Percentiles rank a stretch among this genome's conserved stretches.
Evolutionary conservation across 148 eudicot species (phyloP).

Genomic region (Heliamphora exappendiculata): DNA sequence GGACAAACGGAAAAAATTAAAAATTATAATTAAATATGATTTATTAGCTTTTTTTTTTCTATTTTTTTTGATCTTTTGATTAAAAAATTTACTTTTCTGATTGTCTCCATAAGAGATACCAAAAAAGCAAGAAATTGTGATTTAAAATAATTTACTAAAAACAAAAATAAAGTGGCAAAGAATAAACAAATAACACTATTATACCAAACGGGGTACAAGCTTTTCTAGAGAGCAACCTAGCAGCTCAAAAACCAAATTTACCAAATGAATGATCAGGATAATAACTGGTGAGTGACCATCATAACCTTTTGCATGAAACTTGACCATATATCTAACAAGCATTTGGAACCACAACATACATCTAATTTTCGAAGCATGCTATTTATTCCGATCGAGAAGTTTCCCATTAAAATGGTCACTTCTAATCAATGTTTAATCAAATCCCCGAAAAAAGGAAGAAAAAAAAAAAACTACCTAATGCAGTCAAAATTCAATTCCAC

Average conservation of each 20-base stretch:
- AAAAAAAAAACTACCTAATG: conserved; percentile 29
- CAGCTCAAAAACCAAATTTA: neutral
- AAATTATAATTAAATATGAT: no score
- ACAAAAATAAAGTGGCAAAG: neutral
- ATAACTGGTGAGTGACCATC: neutral
- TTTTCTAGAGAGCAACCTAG: neutral
- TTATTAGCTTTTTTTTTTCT: no score
- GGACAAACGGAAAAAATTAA: no score
- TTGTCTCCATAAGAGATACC: no score
- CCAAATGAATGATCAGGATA: neutral
- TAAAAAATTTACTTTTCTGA: no score
- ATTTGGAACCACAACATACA: neutral
- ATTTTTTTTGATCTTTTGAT: no score
- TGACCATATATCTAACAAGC: neutral
- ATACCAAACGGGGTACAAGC: neutral
- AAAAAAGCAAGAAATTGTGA: no score
- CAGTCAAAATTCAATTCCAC: conserved; percentile 72
- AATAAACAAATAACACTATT: neutral
- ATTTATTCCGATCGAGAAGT: conserved; percentile 35
- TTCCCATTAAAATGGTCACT: conserved; percentile 22
- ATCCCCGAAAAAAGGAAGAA: conserved; percentile 10
- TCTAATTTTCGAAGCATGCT: neutral
- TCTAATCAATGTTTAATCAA: conserved; percentile 32
- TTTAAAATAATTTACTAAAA: no score
- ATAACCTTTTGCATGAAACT: neutral